Conservation (phyloP, 75 land plant species). For the Cunninghamia lanceolata region DNA sequence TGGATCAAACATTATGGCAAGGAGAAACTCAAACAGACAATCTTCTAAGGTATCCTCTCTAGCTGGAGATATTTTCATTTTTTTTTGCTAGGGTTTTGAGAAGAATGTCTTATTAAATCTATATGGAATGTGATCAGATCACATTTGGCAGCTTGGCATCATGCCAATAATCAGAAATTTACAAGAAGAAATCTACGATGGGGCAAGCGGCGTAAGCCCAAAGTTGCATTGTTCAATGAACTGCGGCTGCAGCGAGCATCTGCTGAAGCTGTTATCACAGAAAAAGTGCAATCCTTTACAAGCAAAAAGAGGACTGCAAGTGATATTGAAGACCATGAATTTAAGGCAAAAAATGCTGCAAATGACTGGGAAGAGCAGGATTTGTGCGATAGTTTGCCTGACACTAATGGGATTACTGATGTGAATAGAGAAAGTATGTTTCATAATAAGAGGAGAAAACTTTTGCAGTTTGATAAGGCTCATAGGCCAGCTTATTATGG, state of each 20-base stretch:
- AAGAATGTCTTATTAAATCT: neutral
- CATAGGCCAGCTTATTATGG: constrained; percentile 96
- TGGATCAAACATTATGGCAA: constrained; percentile 44
- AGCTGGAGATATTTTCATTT: neutral
- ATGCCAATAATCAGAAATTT: constrained; percentile 12
- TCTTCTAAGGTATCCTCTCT: constrained; percentile 28
- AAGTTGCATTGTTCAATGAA: constrained; percentile 48
- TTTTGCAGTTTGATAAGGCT: constrained; percentile 93
- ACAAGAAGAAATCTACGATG: constrained; percentile 34
- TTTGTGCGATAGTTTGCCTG: constrained; percentile 15
- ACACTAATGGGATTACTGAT: constrained; percentile 8
- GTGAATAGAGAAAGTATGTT: constrained; percentile 11
- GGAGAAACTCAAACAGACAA: constrained; percentile 16
- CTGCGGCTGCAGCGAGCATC: constrained; percentile 49
- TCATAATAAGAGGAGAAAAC: constrained; percentile 39
- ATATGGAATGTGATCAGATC: constrained; percentile 27
- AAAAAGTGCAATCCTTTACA: constrained; percentile 9
- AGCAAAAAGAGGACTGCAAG: constrained; percentile 14
- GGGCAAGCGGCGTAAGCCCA: constrained; percentile 78
- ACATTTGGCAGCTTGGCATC: constrained; percentile 43
- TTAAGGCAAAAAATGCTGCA: constrained; percentile 23
- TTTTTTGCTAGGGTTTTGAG: neutral
- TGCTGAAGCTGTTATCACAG: constrained; percentile 11
- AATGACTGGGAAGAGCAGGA: constrained; percentile 26
- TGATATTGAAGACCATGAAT: constrained; percentile 19